Percentiles rank a stretch among this genome's conserved stretches.
phyloP scores from a whole-genome alignment of 148 eudicot genomes.

The Spergularia marina region DNA sequence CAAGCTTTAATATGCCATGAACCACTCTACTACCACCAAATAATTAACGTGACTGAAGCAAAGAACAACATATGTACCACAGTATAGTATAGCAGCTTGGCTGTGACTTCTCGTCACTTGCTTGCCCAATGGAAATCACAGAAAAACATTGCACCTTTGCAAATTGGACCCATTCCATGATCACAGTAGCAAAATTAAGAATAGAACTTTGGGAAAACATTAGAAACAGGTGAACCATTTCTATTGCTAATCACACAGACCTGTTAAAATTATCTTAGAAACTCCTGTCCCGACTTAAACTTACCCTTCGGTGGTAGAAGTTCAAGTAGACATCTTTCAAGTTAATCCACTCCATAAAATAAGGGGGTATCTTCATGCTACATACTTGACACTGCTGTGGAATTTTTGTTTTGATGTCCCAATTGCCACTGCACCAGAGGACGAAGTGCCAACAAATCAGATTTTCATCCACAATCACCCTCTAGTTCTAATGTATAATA shows the following conservation, averaged over 20 bases:
- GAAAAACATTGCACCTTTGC: too few relatives aligned
- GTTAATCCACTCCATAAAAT: slow-evolving; percentile 97
- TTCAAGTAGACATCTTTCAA: slow-evolving; percentile 82
- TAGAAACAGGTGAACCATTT: too few relatives aligned
- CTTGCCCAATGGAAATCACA: too few relatives aligned
- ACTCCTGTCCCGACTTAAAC: slow-evolving; percentile 14
- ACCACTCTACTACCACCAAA: not conserved
- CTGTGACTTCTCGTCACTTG: too few relatives aligned
- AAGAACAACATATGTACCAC: too few relatives aligned
- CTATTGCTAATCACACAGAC: not conserved
- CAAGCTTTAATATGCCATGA: not conserved
- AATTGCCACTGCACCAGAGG: slow-evolving; percentile 68
- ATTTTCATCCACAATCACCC: not conserved
- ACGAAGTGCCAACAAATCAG: slow-evolving; percentile 14
- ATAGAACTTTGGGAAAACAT: too few relatives aligned
- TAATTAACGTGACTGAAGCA: not conserved
- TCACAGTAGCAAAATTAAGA: too few relatives aligned
- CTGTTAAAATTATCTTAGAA: not conserved
- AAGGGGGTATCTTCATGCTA: slow-evolving; percentile 69
- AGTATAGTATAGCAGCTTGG: too few relatives aligned
- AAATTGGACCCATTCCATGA: too few relatives aligned
- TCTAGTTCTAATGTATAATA: not conserved
- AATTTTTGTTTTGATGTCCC: slow-evolving; percentile 96
- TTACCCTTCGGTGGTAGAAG: slow-evolving; percentile 78
- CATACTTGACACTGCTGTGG: slow-evolving; percentile 90